These are phyloP conservation scores for Camelina laxa DNA, from an alignment of 345 rosid species.

Conservation along the genomic window DNA sequence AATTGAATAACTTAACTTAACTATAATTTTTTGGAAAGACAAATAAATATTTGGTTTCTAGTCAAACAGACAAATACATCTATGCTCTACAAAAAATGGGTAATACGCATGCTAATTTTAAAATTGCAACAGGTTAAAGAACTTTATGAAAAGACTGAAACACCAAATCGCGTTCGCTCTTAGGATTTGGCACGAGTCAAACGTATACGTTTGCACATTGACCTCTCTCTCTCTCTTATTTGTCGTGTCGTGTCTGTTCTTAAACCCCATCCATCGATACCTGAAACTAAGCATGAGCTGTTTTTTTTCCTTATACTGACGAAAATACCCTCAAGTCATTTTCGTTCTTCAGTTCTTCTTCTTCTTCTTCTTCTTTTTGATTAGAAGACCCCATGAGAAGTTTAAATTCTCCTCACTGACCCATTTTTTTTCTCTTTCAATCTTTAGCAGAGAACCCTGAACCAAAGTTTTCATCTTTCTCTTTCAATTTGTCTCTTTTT, in stretches of 20 bases:
- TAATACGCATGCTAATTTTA: not conserved
- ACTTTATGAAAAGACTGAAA: constrained; percentile 35
- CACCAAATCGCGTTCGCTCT: constrained; percentile 24
- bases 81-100: not conserved
- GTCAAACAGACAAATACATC: not conserved
- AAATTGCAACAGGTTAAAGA: not conserved
- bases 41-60: not conserved
- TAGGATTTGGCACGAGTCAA: constrained; percentile 36
- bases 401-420: constrained; percentile 36
- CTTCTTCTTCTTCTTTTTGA: constrained; percentile 3
- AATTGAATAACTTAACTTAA: not conserved
- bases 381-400: constrained; percentile 24
- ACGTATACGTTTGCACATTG: constrained; percentile 46
- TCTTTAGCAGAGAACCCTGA: constrained; percentile 12
- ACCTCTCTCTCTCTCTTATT: constrained; percentile 26
- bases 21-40: not conserved
- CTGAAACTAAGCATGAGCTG: constrained; percentile 40
- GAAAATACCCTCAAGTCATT: constrained; percentile 38
- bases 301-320: constrained; percentile 32
- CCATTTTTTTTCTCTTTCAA: constrained; percentile 29
- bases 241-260: constrained; percentile 45
- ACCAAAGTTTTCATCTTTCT: constrained; percentile 22
- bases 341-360: constrained; percentile 25
- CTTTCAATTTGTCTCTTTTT: constrained; percentile 19
- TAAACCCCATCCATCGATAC: constrained; percentile 39